Base-by-base conservation (phyloP, 495 filamentous ascomycete genomes). In the Penicillium manginii region DNA sequence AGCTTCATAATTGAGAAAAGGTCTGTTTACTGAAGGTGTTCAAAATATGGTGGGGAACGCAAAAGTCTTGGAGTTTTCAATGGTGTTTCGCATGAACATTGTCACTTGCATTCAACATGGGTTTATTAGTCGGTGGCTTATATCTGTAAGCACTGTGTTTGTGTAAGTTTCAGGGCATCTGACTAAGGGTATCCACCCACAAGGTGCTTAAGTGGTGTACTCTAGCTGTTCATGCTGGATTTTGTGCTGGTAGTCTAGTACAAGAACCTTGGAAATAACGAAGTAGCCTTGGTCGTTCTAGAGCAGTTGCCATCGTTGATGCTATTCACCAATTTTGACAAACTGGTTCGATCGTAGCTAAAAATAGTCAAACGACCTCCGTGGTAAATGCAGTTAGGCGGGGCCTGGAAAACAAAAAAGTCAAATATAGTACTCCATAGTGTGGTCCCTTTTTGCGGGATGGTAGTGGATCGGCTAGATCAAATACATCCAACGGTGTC, bases 81-180 rank as follows among this genome's bases (percentile, higher is more conserved):
- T 19, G 40, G 40, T 43, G 17, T 17, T 19, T 43, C 17, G 48
- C 31, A 19, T 12, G 18, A 31, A 32, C 32, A 6, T 19, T 49
- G n/a, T 14, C 23, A 9, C 17, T 17, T 29, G n/a, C 23, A 3
- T 18, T 42, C 33, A 18, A 42, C 19, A 50, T 54, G 57, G 35
- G 47, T 19, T 33, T 6, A 17, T 26, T 18, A n/a, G 23, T 45
- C 40, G 56, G 56, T 58, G 60, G 63, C 57, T 60, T 17, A 50
- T 33, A 46, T 29, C 54, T 31, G 58, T 67, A 58, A 67, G 65
- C 62, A 67, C 62, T 67, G 56, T 67, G 62, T 67, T 67, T 57
- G 62, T 67, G 54, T 45, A 59, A 62, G 54, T 43, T 54, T 18
- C 29, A 21, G 23, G 40, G n/a, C 11, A 55, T 51, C 39, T 55